These are phyloP conservation scores for Rosa hybrid DNA, from an alignment of 331 rosid genomes.

Conservation along the genomic window DNA sequence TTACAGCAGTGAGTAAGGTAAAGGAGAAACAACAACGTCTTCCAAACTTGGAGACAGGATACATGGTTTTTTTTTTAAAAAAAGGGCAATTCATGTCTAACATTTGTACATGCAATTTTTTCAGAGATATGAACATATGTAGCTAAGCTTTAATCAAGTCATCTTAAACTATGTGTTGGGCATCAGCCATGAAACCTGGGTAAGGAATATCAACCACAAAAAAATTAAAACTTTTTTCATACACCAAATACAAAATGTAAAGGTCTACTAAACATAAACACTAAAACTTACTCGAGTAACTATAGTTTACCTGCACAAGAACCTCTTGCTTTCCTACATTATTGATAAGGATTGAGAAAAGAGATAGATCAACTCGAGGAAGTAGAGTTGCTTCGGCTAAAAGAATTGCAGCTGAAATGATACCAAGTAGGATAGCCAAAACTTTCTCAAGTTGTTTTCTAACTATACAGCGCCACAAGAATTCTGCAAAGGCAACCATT, in stretches of 20 bases:
- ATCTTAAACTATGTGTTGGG: background rate
- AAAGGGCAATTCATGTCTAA: background rate
- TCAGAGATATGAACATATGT: slow-evolving; percentile 4
- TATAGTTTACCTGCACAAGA: slow-evolving; percentile 78
- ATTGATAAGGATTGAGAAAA: slow-evolving; percentile 84
- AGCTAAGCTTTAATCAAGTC: background rate
- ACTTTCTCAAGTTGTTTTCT: slow-evolving; percentile 74
- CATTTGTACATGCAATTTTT: background rate
- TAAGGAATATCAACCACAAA: background rate
- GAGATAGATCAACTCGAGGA: slow-evolving; percentile 83
- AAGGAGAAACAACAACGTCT: slow-evolving; percentile 10
- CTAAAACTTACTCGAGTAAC: background rate
- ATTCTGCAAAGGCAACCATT: slow-evolving; percentile 65
- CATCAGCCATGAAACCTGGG: background rate
- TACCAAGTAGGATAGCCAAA: slow-evolving; percentile 71
- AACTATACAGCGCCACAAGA: slow-evolving; percentile 84
- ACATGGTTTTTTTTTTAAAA: background rate
- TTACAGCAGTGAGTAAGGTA: slow-evolving; percentile 2
- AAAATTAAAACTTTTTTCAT: background rate
- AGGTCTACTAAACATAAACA: slow-evolving; percentile 10
- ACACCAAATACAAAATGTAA: slow-evolving; percentile 10
- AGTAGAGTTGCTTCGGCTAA: slow-evolving; percentile 96
- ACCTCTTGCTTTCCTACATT: slow-evolving; percentile 73
- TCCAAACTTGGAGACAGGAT: background rate
- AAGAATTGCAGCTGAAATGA: slow-evolving; percentile 90